Evolutionary conservation across 345 rosid genomes (phyloP), one percentile per base, ranked within the genome.

Genomic region (Murraya koenigii): DNA sequence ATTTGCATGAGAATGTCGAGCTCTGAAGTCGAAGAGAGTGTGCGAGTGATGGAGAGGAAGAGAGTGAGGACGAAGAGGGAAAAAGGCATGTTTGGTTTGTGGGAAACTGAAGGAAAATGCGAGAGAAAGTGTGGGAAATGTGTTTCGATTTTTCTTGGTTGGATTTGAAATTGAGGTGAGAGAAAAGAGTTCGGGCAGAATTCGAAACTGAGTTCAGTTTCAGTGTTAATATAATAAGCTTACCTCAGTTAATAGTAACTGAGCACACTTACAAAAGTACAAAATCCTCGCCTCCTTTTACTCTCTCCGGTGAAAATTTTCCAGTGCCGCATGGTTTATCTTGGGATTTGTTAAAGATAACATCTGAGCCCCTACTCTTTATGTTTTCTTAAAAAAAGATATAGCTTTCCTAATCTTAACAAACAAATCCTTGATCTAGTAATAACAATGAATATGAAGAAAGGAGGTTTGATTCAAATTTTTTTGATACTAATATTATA

Each of bases 1-100:
- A 96, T 84, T 72, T 91, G 85, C 83, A 94, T 86, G 66, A 96
- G 97, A 70, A 89, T 74, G 64, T 87, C 77, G 68, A 85, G 89
- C 73, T 96, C 97, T 25, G 90, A 59, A 56, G 91, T 82, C 7
- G 79, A 81, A 81, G 94, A 85, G 36, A 80, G 56, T 25, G 92
- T 56, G 36, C 52, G 68, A 2, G 86, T 74, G 71, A 87, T 62
- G 32, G 72, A 33, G 80, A 80, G 66, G 65, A 70, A 35, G 77
- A 85, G 26, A 73, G 58, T 19, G 81, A 86, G 36, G 87, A 85
- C 28, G 82, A 59, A 72, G 69, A 83, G 72, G 65, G 76, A 67
- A 78, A 59, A 52, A 60, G 26, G 67, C 97, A 89, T 89, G 90
- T 79, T 88, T 84, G 88, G 88, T 20, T 82, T 58, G 76, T 19